phyloP scores from a whole-genome alignment of 331 rosid genomes.

The Malus hybrid region DNA sequence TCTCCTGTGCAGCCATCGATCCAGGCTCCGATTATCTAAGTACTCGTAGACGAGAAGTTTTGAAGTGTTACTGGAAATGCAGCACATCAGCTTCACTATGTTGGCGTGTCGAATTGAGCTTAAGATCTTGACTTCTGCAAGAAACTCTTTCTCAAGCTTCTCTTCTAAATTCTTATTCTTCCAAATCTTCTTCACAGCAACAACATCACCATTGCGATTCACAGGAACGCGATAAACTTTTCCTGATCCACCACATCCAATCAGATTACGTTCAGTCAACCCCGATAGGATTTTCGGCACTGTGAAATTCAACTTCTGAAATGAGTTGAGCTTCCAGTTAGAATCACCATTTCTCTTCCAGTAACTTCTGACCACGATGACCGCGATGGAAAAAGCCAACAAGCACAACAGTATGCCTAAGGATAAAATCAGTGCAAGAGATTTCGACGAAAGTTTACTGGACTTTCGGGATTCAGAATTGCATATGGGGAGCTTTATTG shows the following conservation, averaged over 20 bases:
- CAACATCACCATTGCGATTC: slow-evolving; percentile 29
- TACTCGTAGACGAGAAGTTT: slow-evolving; percentile 86
- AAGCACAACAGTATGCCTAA: slow-evolving; percentile 12
- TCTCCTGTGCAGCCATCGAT: slow-evolving; percentile 59
- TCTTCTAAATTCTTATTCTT: slow-evolving; percentile 15
- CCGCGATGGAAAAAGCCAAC: slow-evolving; percentile 7
- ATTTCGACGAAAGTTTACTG: slow-evolving; percentile 34
- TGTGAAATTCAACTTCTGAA: slow-evolving; percentile 57
- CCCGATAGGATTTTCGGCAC: slow-evolving; percentile 42
- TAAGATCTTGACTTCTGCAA: slow-evolving; percentile 64
- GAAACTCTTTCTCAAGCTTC: slow-evolving; percentile 47
- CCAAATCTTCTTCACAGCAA: slow-evolving; percentile 76
- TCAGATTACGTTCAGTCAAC: slow-evolving; percentile 48
- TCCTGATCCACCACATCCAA: slow-evolving; percentile 91
- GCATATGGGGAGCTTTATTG: slow-evolving; percentile 35
- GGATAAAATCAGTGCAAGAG: slow-evolving; percentile 42
- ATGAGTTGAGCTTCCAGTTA: slow-evolving; percentile 61
- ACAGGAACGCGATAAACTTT: slow-evolving; percentile 64
- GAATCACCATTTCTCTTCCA: slow-evolving; percentile 19
- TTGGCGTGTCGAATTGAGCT: slow-evolving; percentile 70
- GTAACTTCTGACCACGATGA: slow-evolving; percentile 20
- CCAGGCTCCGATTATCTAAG: slow-evolving; percentile 62
- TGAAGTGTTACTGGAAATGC: slow-evolving; percentile 52
- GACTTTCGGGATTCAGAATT: slow-evolving; percentile 16
- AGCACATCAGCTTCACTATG: slow-evolving; percentile 76